Conservation (phyloP, 495 filamentous ascomycete species). For the Glutinoglossum americanum region DNA sequence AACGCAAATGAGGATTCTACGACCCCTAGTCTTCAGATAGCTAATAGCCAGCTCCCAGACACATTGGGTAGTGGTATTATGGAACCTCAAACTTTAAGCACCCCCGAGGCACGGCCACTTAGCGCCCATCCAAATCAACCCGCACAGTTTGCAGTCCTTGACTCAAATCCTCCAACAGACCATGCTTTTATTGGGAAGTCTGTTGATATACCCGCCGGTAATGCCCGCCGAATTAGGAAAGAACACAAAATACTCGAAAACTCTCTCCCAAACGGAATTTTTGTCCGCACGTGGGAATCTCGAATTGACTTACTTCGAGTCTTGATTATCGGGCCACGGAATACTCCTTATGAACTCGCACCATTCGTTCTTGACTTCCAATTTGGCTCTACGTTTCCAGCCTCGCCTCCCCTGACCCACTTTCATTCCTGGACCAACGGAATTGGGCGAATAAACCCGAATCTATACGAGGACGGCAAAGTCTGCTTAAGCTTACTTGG, state of each 20-base stretch:
- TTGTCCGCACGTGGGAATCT: constrained; percentile 29
- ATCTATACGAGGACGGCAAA: constrained; percentile 2
- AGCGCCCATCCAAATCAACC: not conserved
- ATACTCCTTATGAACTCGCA: constrained; percentile 38
- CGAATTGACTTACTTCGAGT: constrained; percentile 34
- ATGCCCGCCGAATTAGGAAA: constrained; percentile 27
- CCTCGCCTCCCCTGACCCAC: not conserved
- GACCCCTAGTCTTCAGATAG: not conserved
- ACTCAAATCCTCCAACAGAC: constrained; percentile 21
- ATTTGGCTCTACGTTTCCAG: not conserved
- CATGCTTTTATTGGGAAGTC: constrained; percentile 24
- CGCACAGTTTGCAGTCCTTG: constrained; percentile 21
- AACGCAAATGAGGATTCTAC: not conserved
- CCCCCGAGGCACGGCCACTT: not conserved
- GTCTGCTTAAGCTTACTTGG: constrained; percentile 1
- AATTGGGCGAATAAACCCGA: not conserved
- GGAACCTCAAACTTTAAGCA: not conserved
- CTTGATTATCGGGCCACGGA: constrained; percentile 31
- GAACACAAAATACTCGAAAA: constrained; percentile 34
- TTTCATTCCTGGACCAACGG: constrained; percentile 16
- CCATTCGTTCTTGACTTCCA: constrained; percentile 25
- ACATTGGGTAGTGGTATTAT: not conserved
- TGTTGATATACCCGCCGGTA: constrained; percentile 6
- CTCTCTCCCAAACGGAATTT: constrained; percentile 37
- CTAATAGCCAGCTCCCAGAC: not conserved